These are phyloP conservation scores for Backusella luteola DNA, from an alignment of 192 early-diverging fungal genomes.

Conservation along the genomic window DNA sequence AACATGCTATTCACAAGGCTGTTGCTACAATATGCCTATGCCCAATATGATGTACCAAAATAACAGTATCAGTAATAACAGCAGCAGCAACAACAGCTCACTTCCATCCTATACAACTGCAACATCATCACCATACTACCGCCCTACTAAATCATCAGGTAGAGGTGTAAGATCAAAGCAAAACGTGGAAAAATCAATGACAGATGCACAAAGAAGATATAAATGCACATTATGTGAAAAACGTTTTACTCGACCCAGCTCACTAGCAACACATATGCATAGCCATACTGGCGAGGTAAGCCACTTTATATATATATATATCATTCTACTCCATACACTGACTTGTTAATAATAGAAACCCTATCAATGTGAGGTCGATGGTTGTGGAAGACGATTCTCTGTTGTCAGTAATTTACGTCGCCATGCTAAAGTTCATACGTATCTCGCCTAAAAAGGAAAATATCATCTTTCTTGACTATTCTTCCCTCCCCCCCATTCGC, in stretches of 20 bases:
- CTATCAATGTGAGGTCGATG: constrained; percentile 50
- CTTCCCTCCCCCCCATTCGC: neutral
- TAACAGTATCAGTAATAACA: neutral
- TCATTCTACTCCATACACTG: neutral
- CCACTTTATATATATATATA: neutral
- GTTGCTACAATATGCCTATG: neutral
- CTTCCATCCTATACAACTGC: neutral
- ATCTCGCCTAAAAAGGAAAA: neutral
- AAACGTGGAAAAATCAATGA: neutral
- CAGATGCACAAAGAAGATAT: constrained; percentile 26
- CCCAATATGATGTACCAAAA: neutral
- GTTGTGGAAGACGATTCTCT: constrained; percentile 67
- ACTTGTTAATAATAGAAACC: constrained; percentile 27
- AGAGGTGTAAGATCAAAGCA: neutral
- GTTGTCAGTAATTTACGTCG: constrained; percentile 69
- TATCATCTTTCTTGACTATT: neutral
- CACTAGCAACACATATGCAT: constrained; percentile 36
- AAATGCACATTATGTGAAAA: constrained; percentile 36
- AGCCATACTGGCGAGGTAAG: constrained; percentile 41
- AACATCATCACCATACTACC: neutral
- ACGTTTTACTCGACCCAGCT: constrained; percentile 40
- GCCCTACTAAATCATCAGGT: neutral
- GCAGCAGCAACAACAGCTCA: neutral
- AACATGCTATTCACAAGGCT: neutral
- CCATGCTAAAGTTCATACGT: constrained; percentile 55